A percentile compares a stretch with the other conserved stretches of the same genome.
These are phyloP conservation scores for Vanderwaltozyma yarrowii DNA, from an alignment of 805 yeast genomes.

Conservation along the genomic window DNA sequence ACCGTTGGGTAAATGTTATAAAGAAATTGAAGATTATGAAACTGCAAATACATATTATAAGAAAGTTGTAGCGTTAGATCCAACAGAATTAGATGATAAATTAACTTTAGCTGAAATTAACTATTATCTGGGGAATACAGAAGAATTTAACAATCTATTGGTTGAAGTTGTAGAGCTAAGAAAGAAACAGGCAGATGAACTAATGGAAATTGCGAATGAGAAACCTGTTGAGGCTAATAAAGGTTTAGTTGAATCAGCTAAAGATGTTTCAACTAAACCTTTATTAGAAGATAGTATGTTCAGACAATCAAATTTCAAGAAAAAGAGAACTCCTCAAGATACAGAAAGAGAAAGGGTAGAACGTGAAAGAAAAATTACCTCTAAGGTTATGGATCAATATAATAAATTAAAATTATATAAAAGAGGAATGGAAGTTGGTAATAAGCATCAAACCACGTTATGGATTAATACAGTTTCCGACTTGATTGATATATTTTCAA, in stretches of 20 bases:
- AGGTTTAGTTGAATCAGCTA: too few relatives aligned
- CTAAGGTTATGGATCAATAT: slow-evolving; percentile 47
- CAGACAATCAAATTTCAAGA: slow-evolving; percentile 18
- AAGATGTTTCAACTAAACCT: slow-evolving; percentile 20
- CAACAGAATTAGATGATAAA: slow-evolving; percentile 60
- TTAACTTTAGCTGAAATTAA: slow-evolving; percentile 75
- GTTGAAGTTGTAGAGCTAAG: slow-evolving; percentile 42
- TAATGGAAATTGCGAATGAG: slow-evolving; percentile 7
- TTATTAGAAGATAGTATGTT: slow-evolving; percentile 25
- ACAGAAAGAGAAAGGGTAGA: slow-evolving; percentile 38
- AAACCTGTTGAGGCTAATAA: too few relatives aligned
- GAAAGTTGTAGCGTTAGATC: slow-evolving; percentile 45
- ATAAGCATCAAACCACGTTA: slow-evolving; percentile 51
- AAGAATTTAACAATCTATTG: slow-evolving; percentile 44
- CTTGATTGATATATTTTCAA: slow-evolving; percentile 70
- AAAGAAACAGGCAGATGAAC: slow-evolving; percentile 21
- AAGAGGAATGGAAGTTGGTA: slow-evolving; percentile 38
- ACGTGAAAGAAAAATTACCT: slow-evolving; percentile 47
- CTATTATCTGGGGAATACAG: slow-evolving; percentile 52
- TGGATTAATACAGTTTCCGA: slow-evolving; percentile 84
- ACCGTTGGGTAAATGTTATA: slow-evolving; percentile 66
- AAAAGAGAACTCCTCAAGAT: slow-evolving; percentile 27
- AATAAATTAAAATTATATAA: slow-evolving; percentile 44
- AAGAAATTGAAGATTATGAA: slow-evolving; percentile 59
- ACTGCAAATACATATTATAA: slow-evolving; percentile 54